Base-by-base conservation (phyloP, 495 filamentous ascomycete genomes). In the Apiosordaria backusii region DNA sequence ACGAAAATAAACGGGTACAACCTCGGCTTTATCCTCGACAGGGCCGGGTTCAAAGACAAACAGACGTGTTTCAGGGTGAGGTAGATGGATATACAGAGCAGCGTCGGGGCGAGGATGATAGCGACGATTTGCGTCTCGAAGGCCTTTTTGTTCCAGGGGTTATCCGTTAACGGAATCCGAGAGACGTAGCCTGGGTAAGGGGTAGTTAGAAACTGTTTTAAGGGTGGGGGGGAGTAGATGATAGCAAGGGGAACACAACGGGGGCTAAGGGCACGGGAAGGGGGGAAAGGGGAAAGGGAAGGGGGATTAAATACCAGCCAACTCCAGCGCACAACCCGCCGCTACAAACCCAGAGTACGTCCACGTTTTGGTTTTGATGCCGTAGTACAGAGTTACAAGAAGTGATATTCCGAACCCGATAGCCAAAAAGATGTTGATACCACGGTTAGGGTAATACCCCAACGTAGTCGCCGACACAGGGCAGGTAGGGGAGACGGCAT, bases 101-200 rank as follows among this genome's bases (percentile, higher is more conserved):
- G 85, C 25, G 87, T 88, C 0, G 88, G 88, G 4, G 83, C 85
- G 4, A 90, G 82, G 63, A 89, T 85, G 69, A 91, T 79, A 72
- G 86, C 86, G 72, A 85, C 84, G 68, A 90, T 89, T 58, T 90
- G 88, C 29, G 88, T 82, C 72, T 90, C 82, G 74, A 90, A 90
- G 9, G 83, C 87, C 61, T 71, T 63, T 0, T 73, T 67, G 69
- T 82, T 78, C 85, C 85, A 90, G 0, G 87, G 87, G 75, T 90
- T 90, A 59, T 70, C 40, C 73, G 84, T 69, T 68, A 91, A 82
- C 5, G 85, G 73, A 45, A 89, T 77, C 45, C 88, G 84, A 22
- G 86, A 85, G 15, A 84, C 76, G 74, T 90, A 90, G 68, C 88
- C 87, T 65, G 77, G 57, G n/a, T 18, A 24, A n/a, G n/a, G n/a